Evolutionary conservation across 1,284 basidiomycete species (phyloP).

Genomic region (Trichosporon asahii): DNA sequence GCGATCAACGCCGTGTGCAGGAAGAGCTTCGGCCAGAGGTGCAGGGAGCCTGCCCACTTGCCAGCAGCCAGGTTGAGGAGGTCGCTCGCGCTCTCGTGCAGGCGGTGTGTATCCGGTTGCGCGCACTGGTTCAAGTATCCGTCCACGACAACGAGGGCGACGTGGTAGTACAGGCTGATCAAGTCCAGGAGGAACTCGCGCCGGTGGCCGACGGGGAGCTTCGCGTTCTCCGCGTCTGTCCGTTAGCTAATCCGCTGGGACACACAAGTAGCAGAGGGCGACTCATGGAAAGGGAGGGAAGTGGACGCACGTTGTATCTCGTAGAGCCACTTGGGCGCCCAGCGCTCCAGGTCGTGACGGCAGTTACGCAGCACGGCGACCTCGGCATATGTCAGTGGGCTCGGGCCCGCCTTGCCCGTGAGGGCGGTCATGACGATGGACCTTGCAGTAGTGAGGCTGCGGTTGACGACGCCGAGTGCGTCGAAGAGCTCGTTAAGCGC

Average conservation of each 20-base stretch:
- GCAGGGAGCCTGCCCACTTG: slow-evolving; percentile 20
- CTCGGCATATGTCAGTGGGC: slow-evolving; percentile 19
- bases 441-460: slow-evolving; percentile 19
- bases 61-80: slow-evolving; percentile 20
- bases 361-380: slow-evolving; percentile 19
- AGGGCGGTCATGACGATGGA: slow-evolving; percentile 20
- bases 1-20: slow-evolving; percentile 22
- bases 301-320: slow-evolving; percentile 18
- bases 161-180: slow-evolving; percentile 23
- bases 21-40: slow-evolving; percentile 26
- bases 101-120: slow-evolving; percentile 9
- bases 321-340: slow-evolving; percentile 21
- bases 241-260: not conserved
- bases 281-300: no score
- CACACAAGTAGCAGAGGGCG: no score
- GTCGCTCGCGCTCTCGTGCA: slow-evolving; percentile 15
- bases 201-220: slow-evolving; percentile 15
- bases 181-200: slow-evolving; percentile 24
- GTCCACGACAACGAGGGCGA: slow-evolving; percentile 19
- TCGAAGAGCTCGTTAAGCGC: slow-evolving; percentile 28
- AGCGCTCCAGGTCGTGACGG: slow-evolving; percentile 21
- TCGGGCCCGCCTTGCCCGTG: not conserved
- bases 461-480: slow-evolving; percentile 21
- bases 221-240: slow-evolving; percentile 16
- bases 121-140: slow-evolving; percentile 21